These are phyloP conservation scores for Sparassis latifolia DNA, from an alignment of 1,284 basidiomycete species.

Conservation along the genomic window DNA sequence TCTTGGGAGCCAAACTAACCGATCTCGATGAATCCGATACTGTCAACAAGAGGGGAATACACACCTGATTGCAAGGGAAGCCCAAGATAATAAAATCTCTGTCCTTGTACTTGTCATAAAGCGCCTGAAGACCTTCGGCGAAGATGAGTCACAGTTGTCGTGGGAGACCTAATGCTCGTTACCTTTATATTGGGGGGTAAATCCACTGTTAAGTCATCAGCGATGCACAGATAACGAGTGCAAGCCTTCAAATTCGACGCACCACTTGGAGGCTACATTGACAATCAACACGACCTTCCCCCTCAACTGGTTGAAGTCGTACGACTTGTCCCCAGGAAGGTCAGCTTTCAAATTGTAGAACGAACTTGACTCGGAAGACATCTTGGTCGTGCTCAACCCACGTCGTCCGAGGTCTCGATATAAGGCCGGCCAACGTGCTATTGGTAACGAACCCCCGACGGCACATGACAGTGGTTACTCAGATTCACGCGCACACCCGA, in stretches of 20 bases:
- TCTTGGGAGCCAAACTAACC: slow-evolving; percentile 71
- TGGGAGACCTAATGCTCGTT: neutral
- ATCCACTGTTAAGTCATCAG: slow-evolving; percentile 47
- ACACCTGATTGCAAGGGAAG: slow-evolving; percentile 89
- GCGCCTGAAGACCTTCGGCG: slow-evolving; percentile 60
- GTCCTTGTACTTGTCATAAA: slow-evolving; percentile 83
- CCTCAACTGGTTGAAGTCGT: slow-evolving; percentile 60
- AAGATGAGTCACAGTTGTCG: neutral
- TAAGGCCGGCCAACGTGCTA: neutral
- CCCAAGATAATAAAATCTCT: slow-evolving; percentile 75
- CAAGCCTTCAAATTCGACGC: slow-evolving; percentile 13
- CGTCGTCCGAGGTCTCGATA: neutral
- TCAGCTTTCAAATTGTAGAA: slow-evolving; percentile 65
- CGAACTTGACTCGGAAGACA: slow-evolving; percentile 8
- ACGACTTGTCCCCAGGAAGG: slow-evolving; percentile 44
- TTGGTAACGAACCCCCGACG: neutral
- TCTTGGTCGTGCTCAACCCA: neutral
- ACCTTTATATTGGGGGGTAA: slow-evolving; percentile 86
- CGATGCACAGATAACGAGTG: too few relatives aligned
- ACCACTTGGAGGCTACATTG: slow-evolving; percentile 73
- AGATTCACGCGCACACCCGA: neutral
- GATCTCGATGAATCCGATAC: neutral
- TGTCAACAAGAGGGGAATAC: slow-evolving; percentile 8
- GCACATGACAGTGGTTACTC: neutral
- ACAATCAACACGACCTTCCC: slow-evolving; percentile 74